Conservation (phyloP, 2,329 filamentous ascomycete genomes). For the Cordyceps fumosorosea region DNA sequence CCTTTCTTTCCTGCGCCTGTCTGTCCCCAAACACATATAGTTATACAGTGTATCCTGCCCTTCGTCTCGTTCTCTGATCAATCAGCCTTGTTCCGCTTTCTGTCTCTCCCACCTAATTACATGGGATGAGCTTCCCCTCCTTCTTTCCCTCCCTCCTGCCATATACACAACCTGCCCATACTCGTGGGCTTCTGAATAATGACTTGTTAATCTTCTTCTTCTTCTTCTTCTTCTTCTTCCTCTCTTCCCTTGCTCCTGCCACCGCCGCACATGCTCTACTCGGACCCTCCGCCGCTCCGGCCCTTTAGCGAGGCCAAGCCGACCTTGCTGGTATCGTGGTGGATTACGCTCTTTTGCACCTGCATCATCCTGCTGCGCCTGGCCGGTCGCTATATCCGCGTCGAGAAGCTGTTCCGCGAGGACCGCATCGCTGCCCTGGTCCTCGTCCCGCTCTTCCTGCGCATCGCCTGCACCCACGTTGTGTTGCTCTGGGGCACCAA, state of each 20-base stretch:
- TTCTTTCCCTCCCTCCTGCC: background rate
- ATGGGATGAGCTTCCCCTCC: background rate
- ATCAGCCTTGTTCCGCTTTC: too few species aligned
- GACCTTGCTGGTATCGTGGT: conserved; percentile 86
- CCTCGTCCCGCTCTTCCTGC: conserved; percentile 67
- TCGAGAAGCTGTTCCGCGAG: conserved; percentile 75
- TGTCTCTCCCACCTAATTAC: background rate
- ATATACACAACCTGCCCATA: background rate
- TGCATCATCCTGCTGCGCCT: conserved; percentile 73
- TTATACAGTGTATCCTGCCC: background rate
- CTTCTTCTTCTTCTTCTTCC: background rate
- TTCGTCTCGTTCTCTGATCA: background rate
- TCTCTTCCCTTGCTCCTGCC: background rate
- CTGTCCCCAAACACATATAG: background rate
- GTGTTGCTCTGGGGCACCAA: conserved; percentile 85
- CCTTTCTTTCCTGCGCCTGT: background rate
- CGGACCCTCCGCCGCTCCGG: conserved; percentile 39
- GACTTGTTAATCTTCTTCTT: background rate
- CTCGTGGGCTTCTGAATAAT: background rate
- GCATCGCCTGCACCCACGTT: conserved; percentile 78
- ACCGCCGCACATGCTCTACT: conserved; percentile 35
- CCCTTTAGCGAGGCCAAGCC: conserved; percentile 59
- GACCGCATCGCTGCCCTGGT: conserved; percentile 76
- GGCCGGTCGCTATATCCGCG: conserved; percentile 71
- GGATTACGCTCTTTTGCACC: conserved; percentile 74